Base-by-base conservation (phyloP, 352 stramenopile species). In the Thalassiosira tumida region DNA sequence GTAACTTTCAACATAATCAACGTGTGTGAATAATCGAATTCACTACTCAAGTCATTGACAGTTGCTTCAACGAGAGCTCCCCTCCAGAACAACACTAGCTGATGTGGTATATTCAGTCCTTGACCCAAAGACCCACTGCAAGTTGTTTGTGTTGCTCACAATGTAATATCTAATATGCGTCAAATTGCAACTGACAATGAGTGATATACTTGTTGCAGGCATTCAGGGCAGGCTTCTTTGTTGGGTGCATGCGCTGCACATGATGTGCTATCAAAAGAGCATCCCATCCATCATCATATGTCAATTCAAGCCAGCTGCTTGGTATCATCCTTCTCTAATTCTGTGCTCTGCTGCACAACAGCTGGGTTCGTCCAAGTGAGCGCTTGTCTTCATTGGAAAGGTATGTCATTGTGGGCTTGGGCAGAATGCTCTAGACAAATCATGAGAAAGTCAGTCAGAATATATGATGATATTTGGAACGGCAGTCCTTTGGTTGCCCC, bases 361-460 rank as follows among this genome's bases (percentile, higher is more conserved):
- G 5, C 59, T 69, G 84, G 74, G 70, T 41, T 86, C 40, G 83
- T 94, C 47, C 90, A 64, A 14, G 81, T 88, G 15, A 92, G 73
- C 17, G n/a, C 26, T 31, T 94, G 85, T 38, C 91, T 87, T 69
- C 38, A 6, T 43, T 90, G 78, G 24, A 94, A 84, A 1, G 70
- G n/a, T 38, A 13, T 1, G 76, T 92, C 85, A 7, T 38, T 50
- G 14, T 77, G 35, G 1, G 90, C 90, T 37, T 86, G 62, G 5
- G 92, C 86, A 43, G 90, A 94, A 26, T 92, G 51, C n/a, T 37
- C 33, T 24, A 94, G 43, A 29, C 37, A 1, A 7, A 91, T 62
- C 21, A 94, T 37, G 37, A 70, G 67, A 62, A 94, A 94, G 31
- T 90, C 72, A 33, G 89, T 83, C 17, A 91, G 26, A 24, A 94